Evolutionary conservation across 2,329 filamentous ascomycete species (phyloP), one percentile per base, ranked within the genome.

Genomic region (Botrytis deweyae): DNA sequence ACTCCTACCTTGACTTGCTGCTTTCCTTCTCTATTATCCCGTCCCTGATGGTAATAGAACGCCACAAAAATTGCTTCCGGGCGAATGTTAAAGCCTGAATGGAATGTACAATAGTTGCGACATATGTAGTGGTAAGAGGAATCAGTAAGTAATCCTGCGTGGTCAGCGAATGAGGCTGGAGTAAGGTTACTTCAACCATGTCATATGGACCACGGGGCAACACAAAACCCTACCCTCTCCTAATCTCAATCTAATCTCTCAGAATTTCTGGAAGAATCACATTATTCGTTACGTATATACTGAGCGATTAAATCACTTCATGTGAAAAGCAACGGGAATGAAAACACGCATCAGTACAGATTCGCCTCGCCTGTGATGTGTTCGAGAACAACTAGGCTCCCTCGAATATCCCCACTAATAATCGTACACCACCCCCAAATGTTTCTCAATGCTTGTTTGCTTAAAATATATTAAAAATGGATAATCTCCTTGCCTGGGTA

Each of bases 81-180:
- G 6, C 40, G 38, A 59, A 46, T 62, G 29, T 36, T 20, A 42
- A 40, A 55, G 44, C 33, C 44, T 66, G 69, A 49, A 66, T 55
- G 40, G 12, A 29, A 42, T 66, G 25, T 66, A 25, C 9, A 52
- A 25, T 42, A 68, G 18, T 59, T 44, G 36, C 18, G 29, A 69
- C 18, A 40, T 29, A 72, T 72, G 59, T 49, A 36, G 44, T 65
- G 42, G 42, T 42, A 25, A 63, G 16, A 65, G 25, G 44, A 42
- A 58, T 14, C 18, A 55, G n/a, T 33, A 42, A 64, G 14, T 46
- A 18, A 65, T 71, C 46, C n/a, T 65, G 29, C 59, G 25, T 40
- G 69, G 44, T 22, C 38, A 66, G 38, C 59, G 44, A 72, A 65
- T 66, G 69, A 52, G 36, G 69, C 59, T 52, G 59, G 44, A 72